Evolutionary conservation across 805 yeast species (phyloP).

Genomic region (Lachancea sp.): DNA sequence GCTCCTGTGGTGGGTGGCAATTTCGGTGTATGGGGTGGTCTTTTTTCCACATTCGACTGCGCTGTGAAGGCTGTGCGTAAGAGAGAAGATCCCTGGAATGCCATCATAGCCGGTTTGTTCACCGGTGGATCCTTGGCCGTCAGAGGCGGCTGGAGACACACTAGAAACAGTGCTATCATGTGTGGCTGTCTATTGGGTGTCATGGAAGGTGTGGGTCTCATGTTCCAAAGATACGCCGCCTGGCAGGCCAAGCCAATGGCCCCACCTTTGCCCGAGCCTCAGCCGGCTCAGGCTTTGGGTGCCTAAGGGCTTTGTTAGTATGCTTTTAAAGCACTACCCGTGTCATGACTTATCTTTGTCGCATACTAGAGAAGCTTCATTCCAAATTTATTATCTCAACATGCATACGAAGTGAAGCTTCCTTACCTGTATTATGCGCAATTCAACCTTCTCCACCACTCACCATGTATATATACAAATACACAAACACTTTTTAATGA

Average conservation of each 20-base stretch:
- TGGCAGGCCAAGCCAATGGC: conserved; percentile 70
- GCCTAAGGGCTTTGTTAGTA: neutral
- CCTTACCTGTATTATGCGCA: conserved; percentile 3
- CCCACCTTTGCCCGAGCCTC: conserved; percentile 46
- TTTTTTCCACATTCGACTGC: conserved; percentile 93
- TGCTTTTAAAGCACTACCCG: neutral
- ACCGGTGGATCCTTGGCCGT: conserved; percentile 97
- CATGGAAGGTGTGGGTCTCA: conserved; percentile 96
- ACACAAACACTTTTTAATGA: conserved; percentile 1
- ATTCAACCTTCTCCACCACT: neutral
- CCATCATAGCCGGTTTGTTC: conserved; percentile 94
- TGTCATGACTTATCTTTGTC: conserved; percentile 11
- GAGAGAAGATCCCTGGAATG: conserved; percentile 98
- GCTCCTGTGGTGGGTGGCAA: conserved; percentile 99
- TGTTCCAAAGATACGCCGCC: conserved; percentile 87
- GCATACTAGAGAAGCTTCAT: neutral
- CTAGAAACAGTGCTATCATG: conserved; percentile 91
- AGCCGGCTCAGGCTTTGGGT: conserved; percentile 33
- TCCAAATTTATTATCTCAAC: neutral
- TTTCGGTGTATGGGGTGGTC: conserved; percentile 99
- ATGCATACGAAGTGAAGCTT: conserved; percentile 2
- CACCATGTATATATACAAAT: conserved; percentile 4
- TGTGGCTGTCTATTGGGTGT: conserved; percentile 96
- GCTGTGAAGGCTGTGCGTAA: conserved; percentile 90
- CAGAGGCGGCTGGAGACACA: conserved; percentile 98